Conservation (phyloP, 1,139 yeast genomes). For the Nakaseomyces bracarensis region DNA sequence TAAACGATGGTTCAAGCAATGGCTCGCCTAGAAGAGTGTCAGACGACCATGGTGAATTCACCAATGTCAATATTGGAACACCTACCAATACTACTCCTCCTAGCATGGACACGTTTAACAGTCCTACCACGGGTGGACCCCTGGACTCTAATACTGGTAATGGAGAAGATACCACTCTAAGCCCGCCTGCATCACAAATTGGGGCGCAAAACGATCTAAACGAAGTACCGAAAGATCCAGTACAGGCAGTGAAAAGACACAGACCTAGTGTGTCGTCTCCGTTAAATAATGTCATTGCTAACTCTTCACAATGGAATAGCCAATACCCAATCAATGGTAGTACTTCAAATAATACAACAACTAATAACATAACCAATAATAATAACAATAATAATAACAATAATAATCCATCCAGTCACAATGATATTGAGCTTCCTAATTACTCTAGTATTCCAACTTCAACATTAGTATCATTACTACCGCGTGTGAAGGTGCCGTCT, state of each 20-base stretch:
- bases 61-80: slow-evolving; percentile 6
- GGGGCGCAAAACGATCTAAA: background rate
- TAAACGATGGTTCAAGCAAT: too few species aligned
- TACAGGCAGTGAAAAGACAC: slow-evolving; percentile 7
- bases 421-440: slow-evolving; percentile 27
- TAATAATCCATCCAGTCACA: background rate
- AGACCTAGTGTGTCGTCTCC: slow-evolving; percentile 21
- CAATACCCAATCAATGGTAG: background rate
- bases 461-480: slow-evolving; percentile 35
- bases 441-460: slow-evolving; percentile 29
- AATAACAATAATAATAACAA: slow-evolving; percentile 2
- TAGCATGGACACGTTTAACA: slow-evolving; percentile 1
- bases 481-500: slow-evolving; percentile 61
- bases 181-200: too few species aligned
- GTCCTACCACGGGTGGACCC: background rate
- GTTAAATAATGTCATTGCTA: slow-evolving; percentile 15
- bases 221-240: slow-evolving; percentile 8
- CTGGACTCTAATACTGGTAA: too few species aligned
- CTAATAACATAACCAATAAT: background rate
- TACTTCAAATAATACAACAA: too few species aligned
- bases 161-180: too few species aligned
- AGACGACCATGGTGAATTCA: slow-evolving; percentile 5
- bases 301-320: slow-evolving; percentile 1
- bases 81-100: background rate
- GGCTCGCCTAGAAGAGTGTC: background rate